phyloP scores from a whole-genome alignment of 495 filamentous ascomycete species.

The Xanthoparmelia taractica region DNA sequence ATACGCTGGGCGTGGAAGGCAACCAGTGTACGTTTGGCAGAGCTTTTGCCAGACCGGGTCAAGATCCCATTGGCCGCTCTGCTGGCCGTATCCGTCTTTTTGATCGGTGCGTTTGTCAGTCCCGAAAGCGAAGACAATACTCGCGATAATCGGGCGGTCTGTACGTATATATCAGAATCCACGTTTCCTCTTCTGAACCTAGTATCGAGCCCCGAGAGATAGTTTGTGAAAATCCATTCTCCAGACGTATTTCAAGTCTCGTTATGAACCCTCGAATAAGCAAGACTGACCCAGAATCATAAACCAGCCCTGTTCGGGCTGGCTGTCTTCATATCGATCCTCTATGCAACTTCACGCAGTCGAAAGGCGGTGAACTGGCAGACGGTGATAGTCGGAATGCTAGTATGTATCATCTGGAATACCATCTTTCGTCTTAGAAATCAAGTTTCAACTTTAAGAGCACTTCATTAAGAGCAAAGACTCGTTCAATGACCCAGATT shows the following conservation, averaged over 20 bases:
- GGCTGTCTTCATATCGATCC: slow-evolving; percentile 55
- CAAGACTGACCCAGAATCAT: slow-evolving; percentile 56
- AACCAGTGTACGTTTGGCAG: slow-evolving; percentile 46
- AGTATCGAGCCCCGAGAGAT: neutral
- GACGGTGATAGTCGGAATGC: slow-evolving; percentile 73
- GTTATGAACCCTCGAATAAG: too few relatives aligned
- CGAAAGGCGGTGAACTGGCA: slow-evolving; percentile 61
- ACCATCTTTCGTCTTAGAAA: neutral
- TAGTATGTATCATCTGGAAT: slow-evolving; percentile 5
- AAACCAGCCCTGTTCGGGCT: slow-evolving; percentile 76
- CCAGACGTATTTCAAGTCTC: too few relatives aligned
- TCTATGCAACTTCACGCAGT: slow-evolving; percentile 65
- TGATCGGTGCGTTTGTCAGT: slow-evolving; percentile 67
- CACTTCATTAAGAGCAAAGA: neutral
- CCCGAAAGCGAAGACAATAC: slow-evolving; percentile 66
- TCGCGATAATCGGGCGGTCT: slow-evolving; percentile 35
- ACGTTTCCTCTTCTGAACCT: neutral
- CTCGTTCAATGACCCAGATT: neutral
- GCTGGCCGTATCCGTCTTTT: slow-evolving; percentile 57
- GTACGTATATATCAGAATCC: neutral
- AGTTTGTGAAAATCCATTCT: too few relatives aligned
- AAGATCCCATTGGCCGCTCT: slow-evolving; percentile 52
- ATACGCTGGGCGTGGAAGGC: slow-evolving; percentile 58
- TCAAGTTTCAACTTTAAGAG: neutral
- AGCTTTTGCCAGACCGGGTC: slow-evolving; percentile 53